Evolutionary conservation across 2,329 filamentous ascomycete species (phyloP), one percentile per base, ranked within the genome.

Genomic region (Fusarium decemcellulare): DNA sequence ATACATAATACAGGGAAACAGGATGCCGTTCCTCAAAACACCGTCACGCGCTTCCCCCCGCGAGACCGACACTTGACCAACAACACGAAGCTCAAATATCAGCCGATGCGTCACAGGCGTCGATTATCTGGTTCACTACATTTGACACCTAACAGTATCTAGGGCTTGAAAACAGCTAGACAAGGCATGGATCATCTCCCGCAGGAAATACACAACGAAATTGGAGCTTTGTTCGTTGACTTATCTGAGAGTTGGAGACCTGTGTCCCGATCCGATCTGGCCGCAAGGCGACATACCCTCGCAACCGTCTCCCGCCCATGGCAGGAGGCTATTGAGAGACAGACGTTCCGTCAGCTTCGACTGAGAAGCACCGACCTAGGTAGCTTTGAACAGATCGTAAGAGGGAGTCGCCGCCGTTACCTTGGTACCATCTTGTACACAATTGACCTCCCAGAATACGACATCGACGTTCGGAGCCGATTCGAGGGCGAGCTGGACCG

Each of bases 311-410:
- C 70, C 46, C 68, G 61, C 37, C 46, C 57, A 37, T 73, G 68
- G 64, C 72, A 74, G 43, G 56, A 58, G 43, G 70, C 70, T 16
- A 67, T 74, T 42, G 68, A 74, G 39, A 64, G 63, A 46, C 66
- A 70, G 27, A 72, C 67, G 6, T 72, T 74, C 43, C 50, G 59
- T 11, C 48, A 63, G 30, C 65, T 74, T 61, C 52, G 54, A 39
- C 43, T 74, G 42, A 63, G 50, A 42, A 74, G 67, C 47, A 66
- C 61, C 15, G 65, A 71, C 10, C 52, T 74, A 18, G 60, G 61
- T 18, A 40, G 46, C 36, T 72, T 73, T 50, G 47, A 67, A 44
- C 56, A 59, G 18, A 58, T 63, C 39, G 57, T 70, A 34, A 55
- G 47, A 4, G 61, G 53, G 14, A 55, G 53, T 37, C 72, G 69